These are phyloP conservation scores for Nothophaeocryptopus gaeumannii DNA, from an alignment of 2,329 filamentous ascomycete genomes.

Conservation along the genomic window DNA sequence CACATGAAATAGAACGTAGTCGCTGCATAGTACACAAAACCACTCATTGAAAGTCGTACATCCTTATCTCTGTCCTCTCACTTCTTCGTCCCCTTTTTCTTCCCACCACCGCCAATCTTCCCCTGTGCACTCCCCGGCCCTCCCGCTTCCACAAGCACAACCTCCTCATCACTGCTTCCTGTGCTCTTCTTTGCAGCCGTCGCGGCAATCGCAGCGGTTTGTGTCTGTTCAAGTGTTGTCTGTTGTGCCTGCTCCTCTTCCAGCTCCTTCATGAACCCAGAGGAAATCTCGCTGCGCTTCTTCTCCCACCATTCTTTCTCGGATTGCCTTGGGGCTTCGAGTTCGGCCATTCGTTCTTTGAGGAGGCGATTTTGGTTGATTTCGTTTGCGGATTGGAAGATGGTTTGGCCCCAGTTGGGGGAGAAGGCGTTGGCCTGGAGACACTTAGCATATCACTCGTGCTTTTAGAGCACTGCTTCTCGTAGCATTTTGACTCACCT, in stretches of 20 bases:
- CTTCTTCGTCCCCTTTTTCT: conserved; percentile 65
- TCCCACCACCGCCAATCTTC: conserved; percentile 31
- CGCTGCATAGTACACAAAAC: no score
- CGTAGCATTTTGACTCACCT: conserved; percentile 57
- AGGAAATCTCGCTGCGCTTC: conserved; percentile 68
- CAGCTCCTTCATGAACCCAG: conserved; percentile 81
- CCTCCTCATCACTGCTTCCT: conserved; percentile 63
- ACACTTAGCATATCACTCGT: conserved; percentile 4
- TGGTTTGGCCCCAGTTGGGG: conserved; percentile 85
- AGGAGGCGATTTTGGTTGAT: conserved; percentile 82
- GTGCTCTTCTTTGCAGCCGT: conserved; percentile 29
- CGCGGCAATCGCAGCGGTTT: conserved; percentile 10
- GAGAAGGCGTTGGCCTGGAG: conserved; percentile 81
- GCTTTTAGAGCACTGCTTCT: background rate
- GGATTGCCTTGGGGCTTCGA: conserved; percentile 65
- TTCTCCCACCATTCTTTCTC: conserved; percentile 95
- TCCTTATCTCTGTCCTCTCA: conserved; percentile 1
- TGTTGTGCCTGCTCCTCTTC: conserved; percentile 34
- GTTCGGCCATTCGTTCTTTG: conserved; percentile 70
- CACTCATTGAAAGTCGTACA: no score
- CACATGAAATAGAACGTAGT: no score
- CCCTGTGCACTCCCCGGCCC: conserved; percentile 41
- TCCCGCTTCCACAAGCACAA: conserved; percentile 71
- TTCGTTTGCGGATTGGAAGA: conserved; percentile 97
- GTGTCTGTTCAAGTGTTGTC: conserved; percentile 3